phyloP scores from a whole-genome alignment of 495 filamentous ascomycete genomes.

The Parathielavia appendiculata region DNA sequence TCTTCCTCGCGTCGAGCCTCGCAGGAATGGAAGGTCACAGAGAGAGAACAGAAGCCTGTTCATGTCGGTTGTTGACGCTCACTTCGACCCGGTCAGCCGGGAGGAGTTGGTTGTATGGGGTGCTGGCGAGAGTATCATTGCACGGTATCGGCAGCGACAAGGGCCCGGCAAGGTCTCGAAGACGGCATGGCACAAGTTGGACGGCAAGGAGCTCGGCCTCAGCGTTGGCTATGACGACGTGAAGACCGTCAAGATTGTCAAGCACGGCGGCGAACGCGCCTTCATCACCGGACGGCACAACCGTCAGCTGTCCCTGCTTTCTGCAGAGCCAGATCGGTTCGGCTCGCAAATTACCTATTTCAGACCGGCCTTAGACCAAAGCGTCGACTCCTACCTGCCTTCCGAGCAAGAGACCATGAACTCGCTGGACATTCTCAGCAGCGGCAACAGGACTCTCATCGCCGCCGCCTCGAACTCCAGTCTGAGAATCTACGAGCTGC shows the following conservation, averaged over 20 bases:
- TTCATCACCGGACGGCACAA: conserved; percentile 42
- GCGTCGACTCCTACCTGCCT: neutral
- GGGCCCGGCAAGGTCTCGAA: conserved; percentile 13
- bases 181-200: conserved; percentile 29
- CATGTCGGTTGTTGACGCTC: conserved; percentile 39
- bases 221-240: conserved; percentile 39
- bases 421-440: conserved; percentile 31
- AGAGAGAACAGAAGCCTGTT: conserved; percentile 20
- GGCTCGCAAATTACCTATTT: conserved; percentile 33
- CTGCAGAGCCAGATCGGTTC: conserved; percentile 32
- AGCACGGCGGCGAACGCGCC: conserved; percentile 22
- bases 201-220: conserved; percentile 29
- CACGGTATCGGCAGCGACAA: conserved; percentile 28
- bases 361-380: conserved; percentile 5
- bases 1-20: conserved; percentile 5
- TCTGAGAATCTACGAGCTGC: conserved; percentile 31
- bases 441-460: conserved; percentile 11
- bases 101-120: conserved; percentile 43
- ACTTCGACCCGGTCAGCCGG: conserved; percentile 27
- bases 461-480: conserved; percentile 29
- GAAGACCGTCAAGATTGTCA: conserved; percentile 34
- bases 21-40: conserved; percentile 5
- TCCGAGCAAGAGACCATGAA: conserved; percentile 30
- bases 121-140: conserved; percentile 42
- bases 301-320: conserved; percentile 37